Base-by-base conservation (phyloP, 2,329 filamentous ascomycete genomes). In the Ophiostoma ips region DNA sequence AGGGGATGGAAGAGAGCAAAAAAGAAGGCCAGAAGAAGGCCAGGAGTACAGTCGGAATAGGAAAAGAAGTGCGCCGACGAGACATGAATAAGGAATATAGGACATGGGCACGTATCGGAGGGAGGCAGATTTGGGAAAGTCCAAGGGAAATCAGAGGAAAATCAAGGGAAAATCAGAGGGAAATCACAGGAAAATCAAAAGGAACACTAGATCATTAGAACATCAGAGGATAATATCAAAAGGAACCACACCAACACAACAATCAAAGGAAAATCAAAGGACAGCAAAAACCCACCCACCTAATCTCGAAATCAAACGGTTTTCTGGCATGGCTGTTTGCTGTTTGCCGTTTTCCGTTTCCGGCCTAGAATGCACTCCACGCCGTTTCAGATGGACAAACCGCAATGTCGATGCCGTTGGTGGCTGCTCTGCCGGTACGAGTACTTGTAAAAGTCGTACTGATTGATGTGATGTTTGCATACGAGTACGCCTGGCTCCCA, bases 321-420 rank as follows among this genome's bases (percentile, higher is more conserved):
- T 52, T 52, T 43, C 24, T 53, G 47, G 46, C 35, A 38, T 53
- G 45, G 38, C 19, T 41, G 38, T 41, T 30, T 43, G 21, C 38
- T 41, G 35, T 36, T 36, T 36, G 53, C 53, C 52, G 49, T 53
- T 51, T 50, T 35, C 24, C 30, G 13, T 41, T 52, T 51, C 52
- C 48, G 53, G 51, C 49, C 49, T 55, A 51, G 53, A 46, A 45
- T 24, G 37, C 49, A 52, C 43, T 47, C 51, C 30, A 38, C 44
- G 48, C 44, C 51, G 55, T 56, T 56, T 56, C 55, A 56, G 47
- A 52, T 52, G 53, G 41, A 40, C 49, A 50, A 28, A 28, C 24
- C 5, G 24, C n/a, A n/a, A n/a, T n/a, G n/a, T n/a, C n/a, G n/a
- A n/a, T n/a, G n/a, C n/a, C n/a, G n/a, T n/a, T n/a, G n/a, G n/a